Evolutionary conservation across 768 basidiomycete species (phyloP).

Genomic region (Boletus bicolor): DNA sequence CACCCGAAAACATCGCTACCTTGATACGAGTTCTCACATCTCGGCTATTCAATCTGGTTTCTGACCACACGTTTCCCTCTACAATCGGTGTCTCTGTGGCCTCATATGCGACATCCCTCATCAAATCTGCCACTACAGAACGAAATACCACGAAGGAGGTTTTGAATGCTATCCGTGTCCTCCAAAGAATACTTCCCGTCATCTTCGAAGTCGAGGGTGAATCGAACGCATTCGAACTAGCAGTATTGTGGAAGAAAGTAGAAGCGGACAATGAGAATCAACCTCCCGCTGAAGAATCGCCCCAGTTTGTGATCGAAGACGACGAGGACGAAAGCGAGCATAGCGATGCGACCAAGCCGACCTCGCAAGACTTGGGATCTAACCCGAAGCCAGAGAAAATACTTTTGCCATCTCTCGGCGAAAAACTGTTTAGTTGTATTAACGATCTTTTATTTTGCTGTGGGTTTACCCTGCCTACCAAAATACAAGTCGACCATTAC

Average conservation of each 20-base stretch:
- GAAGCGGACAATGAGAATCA: constrained; percentile 42
- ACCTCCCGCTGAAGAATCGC: constrained; percentile 23
- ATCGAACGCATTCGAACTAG: constrained; percentile 67
- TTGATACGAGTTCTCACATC: constrained; percentile 69
- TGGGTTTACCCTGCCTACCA: constrained; percentile 84
- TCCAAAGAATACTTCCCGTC: constrained; percentile 88
- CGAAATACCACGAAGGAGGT: constrained; percentile 80
- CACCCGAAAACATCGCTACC: constrained; percentile 84
- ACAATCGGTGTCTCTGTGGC: constrained; percentile 52
- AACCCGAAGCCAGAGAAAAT: constrained; percentile 40
- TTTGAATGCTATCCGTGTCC: constrained; percentile 86
- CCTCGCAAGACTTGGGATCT: constrained; percentile 12
- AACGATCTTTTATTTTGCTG: constrained; percentile 91
- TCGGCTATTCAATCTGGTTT: constrained; percentile 70
- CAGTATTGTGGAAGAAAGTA: constrained; percentile 78
- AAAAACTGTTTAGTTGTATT: constrained; percentile 72
- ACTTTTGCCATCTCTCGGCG: constrained; percentile 72
- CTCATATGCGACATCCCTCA: constrained; percentile 67
- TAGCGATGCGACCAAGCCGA: constrained; percentile 31
- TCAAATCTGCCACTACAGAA: constrained; percentile 53
- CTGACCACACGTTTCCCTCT: constrained; percentile 78
- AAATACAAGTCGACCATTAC: constrained; percentile 73
- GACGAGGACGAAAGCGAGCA: constrained; percentile 57
- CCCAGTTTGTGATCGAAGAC: constrained; percentile 90
- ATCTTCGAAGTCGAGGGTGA: constrained; percentile 79